Evolutionary conservation across 495 filamentous ascomycete species (phyloP), one percentile per base, ranked within the genome.

Genomic region (Evansstolkia leycettana): DNA sequence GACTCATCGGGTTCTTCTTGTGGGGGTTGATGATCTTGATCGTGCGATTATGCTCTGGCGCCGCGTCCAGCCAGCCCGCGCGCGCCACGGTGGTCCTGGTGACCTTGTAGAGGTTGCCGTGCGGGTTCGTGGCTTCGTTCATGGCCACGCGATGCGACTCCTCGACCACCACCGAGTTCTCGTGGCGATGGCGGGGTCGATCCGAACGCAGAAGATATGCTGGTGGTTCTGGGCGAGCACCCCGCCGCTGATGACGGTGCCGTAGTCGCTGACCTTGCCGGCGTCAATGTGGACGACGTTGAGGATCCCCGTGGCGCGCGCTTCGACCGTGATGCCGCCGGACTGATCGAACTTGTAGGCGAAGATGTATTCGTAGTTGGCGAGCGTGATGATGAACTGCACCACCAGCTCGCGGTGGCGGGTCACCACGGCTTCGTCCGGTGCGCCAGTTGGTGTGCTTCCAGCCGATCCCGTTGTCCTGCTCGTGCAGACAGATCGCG

Each of bases 301-400:
- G 13, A 94, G 64, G 40, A 95, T 85, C 2, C 88, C 88, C 0
- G 88, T 94, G 0, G 88, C 88, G 3, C 82, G 74, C 7, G 82
- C 75, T 55, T 95, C 88, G 38, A 90, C 82, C 1, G 70, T 68
- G 36, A 93, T 55, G 36, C 86, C 84, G 2, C 80, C 88, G 0
- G 88, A 79, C 44, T 86, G 84, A 52, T 88, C 84, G 57, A 94
- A 87, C 41, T 84, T 76, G 65, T 83, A 94, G 11, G 84, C 78
- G 25, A 95, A 70, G 38, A 94, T n/a, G n/a, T n/a, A n/a, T n/a
- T n/a, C n/a, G n/a, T n/a, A n/a, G n/a, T n/a, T n/a, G n/a, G n/a
- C n/a, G 18, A 88, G 65, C 0, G 84, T 88, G 45, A 85, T 76
- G 51, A 86, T 83, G 36, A 81, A 83, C 44, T 89, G 84, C 14